phyloP scores from a whole-genome alignment of 257 asterid species.

The Solanum gracilifrons region DNA sequence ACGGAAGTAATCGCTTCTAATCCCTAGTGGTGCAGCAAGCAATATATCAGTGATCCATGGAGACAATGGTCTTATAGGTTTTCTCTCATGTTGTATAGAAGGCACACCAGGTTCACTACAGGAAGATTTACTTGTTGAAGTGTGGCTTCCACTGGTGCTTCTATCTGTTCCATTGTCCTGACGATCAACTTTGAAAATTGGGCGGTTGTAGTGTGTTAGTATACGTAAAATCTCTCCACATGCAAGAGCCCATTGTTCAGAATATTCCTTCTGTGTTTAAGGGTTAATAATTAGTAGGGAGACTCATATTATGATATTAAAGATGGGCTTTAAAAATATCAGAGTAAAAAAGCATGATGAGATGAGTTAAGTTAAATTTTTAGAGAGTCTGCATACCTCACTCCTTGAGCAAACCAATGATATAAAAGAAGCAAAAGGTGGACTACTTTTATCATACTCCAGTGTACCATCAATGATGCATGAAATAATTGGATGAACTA shows the following conservation, averaged over 20 bases:
- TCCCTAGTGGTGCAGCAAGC: conserved; percentile 93
- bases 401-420: conserved; percentile 74
- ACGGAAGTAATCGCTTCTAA: conserved; percentile 97
- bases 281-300: conserved; percentile 7
- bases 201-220: conserved; percentile 92
- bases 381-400: conserved; percentile 43
- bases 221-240: conserved; percentile 96
- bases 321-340: not conserved
- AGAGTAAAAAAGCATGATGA: not conserved
- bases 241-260: conserved; percentile 99
- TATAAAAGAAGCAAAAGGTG: conserved; percentile 92
- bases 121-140: conserved; percentile 58
- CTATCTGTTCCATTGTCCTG: conserved; percentile 56
- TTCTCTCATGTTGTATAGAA: conserved; percentile 65
- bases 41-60: conserved; percentile 96
- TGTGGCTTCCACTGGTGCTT: conserved; percentile 62
- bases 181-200: conserved; percentile 68
- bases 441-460: conserved; percentile 62
- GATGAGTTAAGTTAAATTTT: not conserved
- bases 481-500: conserved; percentile 90
- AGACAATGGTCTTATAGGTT: conserved; percentile 77
- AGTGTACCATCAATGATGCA: conserved; percentile 76
- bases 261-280: conserved; percentile 62
- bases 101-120: conserved; percentile 35
- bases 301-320: not conserved